phyloP scores from a whole-genome alignment of 441 rosid species.

The Populus hybrid region DNA sequence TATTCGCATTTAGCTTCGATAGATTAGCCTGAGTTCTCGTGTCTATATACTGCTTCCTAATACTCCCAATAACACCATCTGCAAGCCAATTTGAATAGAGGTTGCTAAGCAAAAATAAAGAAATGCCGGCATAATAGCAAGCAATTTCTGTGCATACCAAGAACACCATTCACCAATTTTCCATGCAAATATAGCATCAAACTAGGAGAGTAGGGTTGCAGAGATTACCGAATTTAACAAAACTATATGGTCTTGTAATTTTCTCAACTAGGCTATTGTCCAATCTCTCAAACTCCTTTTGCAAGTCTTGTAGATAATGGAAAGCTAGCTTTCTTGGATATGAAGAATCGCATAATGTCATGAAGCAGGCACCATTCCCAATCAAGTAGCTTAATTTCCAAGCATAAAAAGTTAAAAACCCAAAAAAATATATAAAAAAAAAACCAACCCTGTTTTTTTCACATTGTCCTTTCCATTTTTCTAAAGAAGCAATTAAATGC shows the following conservation, averaged over 20 bases:
- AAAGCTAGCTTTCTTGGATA: constrained; percentile 68
- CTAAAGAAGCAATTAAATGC: not conserved
- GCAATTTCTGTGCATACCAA: not conserved
- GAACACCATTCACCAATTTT: not conserved
- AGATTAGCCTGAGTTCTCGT: constrained; percentile 59
- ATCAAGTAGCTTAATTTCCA: constrained; percentile 41
- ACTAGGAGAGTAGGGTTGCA: not conserved
- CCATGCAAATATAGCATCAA: not conserved
- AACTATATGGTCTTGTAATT: constrained; percentile 50
- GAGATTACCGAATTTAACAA: constrained; percentile 43
- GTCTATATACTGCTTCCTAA: constrained; percentile 49
- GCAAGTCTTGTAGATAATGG: constrained; percentile 52
- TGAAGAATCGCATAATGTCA: constrained; percentile 47
- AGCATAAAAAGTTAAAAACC: not conserved
- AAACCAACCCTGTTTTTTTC: not conserved
- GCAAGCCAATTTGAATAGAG: constrained; percentile 4
- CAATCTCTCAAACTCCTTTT: constrained; percentile 40
- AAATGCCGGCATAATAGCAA: not conserved
- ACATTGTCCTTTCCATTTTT: not conserved
- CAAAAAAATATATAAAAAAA: not conserved
- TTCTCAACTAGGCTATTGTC: constrained; percentile 29
- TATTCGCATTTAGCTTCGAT: constrained; percentile 41
- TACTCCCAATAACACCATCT: constrained; percentile 37
- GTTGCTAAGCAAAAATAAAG: not conserved
- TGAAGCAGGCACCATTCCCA: constrained; percentile 50